phyloP scores from a whole-genome alignment of 1,284 basidiomycete species.

The Puccinia hordei region DNA sequence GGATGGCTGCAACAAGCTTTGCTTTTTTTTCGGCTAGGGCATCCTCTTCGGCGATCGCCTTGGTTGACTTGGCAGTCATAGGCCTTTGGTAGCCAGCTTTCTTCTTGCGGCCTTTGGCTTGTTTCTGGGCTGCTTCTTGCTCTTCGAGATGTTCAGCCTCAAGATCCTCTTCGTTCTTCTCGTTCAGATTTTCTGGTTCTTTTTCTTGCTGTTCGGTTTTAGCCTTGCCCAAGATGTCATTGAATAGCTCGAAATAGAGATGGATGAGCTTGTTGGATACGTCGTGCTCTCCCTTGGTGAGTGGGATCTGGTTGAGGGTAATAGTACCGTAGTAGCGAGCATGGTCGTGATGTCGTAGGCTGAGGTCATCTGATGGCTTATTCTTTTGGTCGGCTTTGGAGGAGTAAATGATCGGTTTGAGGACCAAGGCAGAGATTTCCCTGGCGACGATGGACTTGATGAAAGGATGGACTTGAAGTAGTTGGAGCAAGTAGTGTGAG shows the following conservation, averaged over 20 bases:
- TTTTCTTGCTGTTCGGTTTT: slow-evolving; percentile 57
- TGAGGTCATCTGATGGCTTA: slow-evolving; percentile 59
- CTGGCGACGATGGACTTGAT: slow-evolving; percentile 91
- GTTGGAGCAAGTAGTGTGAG: slow-evolving; percentile 82
- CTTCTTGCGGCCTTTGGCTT: slow-evolving; percentile 62
- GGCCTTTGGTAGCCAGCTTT: slow-evolving; percentile 55
- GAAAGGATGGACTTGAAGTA: slow-evolving; percentile 84
- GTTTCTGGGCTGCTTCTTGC: slow-evolving; percentile 58
- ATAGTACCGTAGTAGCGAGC: slow-evolving; percentile 87
- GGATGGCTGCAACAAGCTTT: slow-evolving; percentile 82
- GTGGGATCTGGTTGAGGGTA: slow-evolving; percentile 89
- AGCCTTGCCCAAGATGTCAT: slow-evolving; percentile 73
- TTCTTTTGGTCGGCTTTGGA: slow-evolving; percentile 54
- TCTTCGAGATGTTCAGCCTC: slow-evolving; percentile 57
- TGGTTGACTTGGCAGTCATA: slow-evolving; percentile 59
- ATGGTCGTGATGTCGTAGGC: slow-evolving; percentile 63
- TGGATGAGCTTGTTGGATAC: slow-evolving; percentile 83
- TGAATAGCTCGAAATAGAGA: slow-evolving; percentile 93
- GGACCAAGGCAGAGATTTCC: slow-evolving; percentile 78
- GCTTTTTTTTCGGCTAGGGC: slow-evolving; percentile 80
- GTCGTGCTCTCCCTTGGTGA: slow-evolving; percentile 71
- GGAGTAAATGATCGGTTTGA: slow-evolving; percentile 64
- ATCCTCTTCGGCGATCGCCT: slow-evolving; percentile 62
- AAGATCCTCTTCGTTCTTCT: slow-evolving; percentile 60
- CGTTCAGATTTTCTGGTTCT: slow-evolving; percentile 54